Evolutionary conservation across 2,329 filamentous ascomycete species (phyloP).

Genomic region (Teratosphaeria gauchensis): DNA sequence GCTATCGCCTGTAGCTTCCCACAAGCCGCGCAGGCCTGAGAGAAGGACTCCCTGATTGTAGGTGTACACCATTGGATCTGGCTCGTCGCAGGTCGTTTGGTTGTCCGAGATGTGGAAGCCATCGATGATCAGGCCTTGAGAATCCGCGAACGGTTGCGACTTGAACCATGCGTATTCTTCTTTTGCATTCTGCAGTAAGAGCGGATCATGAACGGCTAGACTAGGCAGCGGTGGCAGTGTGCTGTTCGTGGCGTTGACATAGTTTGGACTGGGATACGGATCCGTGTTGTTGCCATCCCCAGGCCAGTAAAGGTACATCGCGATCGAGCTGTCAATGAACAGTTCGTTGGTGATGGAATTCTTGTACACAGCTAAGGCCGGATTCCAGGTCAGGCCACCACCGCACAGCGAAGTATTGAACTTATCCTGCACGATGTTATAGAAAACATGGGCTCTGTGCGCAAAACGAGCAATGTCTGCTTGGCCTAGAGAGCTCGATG

Average conservation of each 20-base stretch:
- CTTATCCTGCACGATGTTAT: conserved; percentile 66
- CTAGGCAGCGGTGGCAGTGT: conserved; percentile 37
- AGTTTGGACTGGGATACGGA: conserved; percentile 24
- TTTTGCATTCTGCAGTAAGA: conserved; percentile 63
- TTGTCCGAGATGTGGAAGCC: conserved; percentile 75
- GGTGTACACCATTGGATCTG: conserved; percentile 85
- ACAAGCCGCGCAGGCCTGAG: conserved; percentile 72
- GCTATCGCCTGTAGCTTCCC: conserved; percentile 62
- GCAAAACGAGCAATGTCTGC: conserved; percentile 69
- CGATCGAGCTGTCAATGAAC: conserved; percentile 73
- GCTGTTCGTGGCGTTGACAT: conserved; percentile 22
- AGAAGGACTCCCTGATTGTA: conserved; percentile 94
- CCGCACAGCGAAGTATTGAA: conserved; percentile 76
- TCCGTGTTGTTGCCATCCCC: conserved; percentile 57
- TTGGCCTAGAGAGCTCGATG: conserved; percentile 57
- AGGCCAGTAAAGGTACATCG: conserved; percentile 86
- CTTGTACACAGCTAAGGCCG: conserved; percentile 73
- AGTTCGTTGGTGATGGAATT: conserved; percentile 95
- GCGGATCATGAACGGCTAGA: conserved; percentile 22
- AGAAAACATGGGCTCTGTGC: conserved; percentile 77
- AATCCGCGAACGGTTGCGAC: conserved; percentile 70
- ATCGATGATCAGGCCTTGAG: conserved; percentile 66
- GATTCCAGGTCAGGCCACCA: conserved; percentile 90
- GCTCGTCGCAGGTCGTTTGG: conserved; percentile 51
- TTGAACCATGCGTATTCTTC: conserved; percentile 74